Conservation (phyloP, 495 filamentous ascomycete genomes). For the Aspergillus ostianus region DNA sequence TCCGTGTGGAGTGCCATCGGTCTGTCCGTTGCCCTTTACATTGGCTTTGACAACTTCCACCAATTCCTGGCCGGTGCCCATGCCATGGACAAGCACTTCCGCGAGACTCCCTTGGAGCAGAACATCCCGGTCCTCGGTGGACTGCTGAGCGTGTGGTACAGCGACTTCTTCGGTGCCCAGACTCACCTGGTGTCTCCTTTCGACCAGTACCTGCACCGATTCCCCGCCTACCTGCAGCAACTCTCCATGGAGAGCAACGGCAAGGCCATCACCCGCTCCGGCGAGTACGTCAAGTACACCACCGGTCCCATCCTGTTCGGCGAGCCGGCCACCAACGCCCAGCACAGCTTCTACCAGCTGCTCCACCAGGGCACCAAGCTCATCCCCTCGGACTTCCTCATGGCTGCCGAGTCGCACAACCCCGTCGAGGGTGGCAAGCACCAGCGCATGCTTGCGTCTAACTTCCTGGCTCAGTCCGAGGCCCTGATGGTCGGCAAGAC, state of each 20-base stretch:
- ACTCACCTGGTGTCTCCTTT: conserved; percentile 97
- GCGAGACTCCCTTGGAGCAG: conserved; percentile 80
- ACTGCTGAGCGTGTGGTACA: conserved; percentile 96
- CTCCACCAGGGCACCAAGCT: conserved; percentile 99
- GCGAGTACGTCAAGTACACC: conserved; percentile 92
- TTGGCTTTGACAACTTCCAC: conserved; percentile 96
- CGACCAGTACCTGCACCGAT: conserved; percentile 98
- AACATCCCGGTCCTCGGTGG: conserved; percentile 94
- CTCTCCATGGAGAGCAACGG: conserved; percentile 99
- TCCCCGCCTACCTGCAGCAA: conserved; percentile 98
- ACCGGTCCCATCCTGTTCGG: conserved; percentile 94
- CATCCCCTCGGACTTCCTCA: conserved; percentile 96
- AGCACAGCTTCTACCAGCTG: conserved; percentile 99
- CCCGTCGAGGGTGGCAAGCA: conserved; percentile 87
- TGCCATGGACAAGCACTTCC: conserved; percentile 99
- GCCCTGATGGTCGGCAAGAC: conserved; percentile 99
- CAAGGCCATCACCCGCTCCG: conserved; percentile 90
- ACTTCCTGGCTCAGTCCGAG: conserved; percentile 97
- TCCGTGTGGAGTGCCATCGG: conserved; percentile 99
- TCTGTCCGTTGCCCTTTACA: conserved; percentile 87
- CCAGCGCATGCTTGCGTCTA: conserved; percentile 97
- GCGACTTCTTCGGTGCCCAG: conserved; percentile 96
- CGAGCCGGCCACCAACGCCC: conserved; percentile 97
- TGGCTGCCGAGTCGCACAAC: conserved; percentile 95
- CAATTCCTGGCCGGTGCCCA: conserved; percentile 94